Percentiles rank a stretch among this genome's conserved stretches.
Conservation (phyloP, 768 basidiomycete species). For the Leccinum ochraceum region DNA sequence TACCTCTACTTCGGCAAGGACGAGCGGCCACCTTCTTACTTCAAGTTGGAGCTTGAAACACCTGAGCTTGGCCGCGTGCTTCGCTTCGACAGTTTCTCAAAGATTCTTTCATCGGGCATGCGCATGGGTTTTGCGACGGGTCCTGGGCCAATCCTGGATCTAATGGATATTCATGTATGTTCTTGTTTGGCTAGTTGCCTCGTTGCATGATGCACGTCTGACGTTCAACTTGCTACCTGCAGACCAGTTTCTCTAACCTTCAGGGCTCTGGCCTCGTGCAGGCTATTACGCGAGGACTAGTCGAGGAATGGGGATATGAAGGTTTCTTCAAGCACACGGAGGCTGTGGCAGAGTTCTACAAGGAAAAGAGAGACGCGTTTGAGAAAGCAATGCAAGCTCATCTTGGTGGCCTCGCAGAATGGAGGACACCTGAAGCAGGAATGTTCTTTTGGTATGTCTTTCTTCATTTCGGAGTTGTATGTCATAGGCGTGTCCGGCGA, state of each 20-base stretch:
- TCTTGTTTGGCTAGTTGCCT: conserved; percentile 15
- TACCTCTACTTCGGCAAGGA: conserved; percentile 72
- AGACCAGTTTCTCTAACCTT: conserved; percentile 70
- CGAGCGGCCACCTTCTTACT: conserved; percentile 75
- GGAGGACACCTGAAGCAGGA: conserved; percentile 70
- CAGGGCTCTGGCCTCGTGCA: conserved; percentile 68
- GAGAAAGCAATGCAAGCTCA: conserved; percentile 73
- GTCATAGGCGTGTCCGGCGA: conserved; percentile 6
- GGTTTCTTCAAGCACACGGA: conserved; percentile 72
- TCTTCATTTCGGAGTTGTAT: conserved; percentile 10
- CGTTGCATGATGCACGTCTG: conserved; percentile 10
- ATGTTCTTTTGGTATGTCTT: conserved; percentile 84
- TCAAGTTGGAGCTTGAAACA: conserved; percentile 70
- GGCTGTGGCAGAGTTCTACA: conserved; percentile 73
- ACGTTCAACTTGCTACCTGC: conserved; percentile 12
- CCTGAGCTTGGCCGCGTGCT: conserved; percentile 75
- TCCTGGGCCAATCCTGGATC: conserved; percentile 63
- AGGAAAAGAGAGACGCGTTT: conserved; percentile 73
- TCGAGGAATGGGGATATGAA: conserved; percentile 73
- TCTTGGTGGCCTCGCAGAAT: conserved; percentile 75
- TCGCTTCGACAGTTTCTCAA: conserved; percentile 89
- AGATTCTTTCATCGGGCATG: conserved; percentile 75
- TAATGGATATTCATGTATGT: conserved; percentile 71
- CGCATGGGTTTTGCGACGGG: conserved; percentile 82
- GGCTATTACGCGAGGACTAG: conserved; percentile 55